A percentile compares a stretch with the other conserved stretches of the same genome.
phyloP scores from a whole-genome alignment of 768 basidiomycete species.

The Russula sp. region DNA sequence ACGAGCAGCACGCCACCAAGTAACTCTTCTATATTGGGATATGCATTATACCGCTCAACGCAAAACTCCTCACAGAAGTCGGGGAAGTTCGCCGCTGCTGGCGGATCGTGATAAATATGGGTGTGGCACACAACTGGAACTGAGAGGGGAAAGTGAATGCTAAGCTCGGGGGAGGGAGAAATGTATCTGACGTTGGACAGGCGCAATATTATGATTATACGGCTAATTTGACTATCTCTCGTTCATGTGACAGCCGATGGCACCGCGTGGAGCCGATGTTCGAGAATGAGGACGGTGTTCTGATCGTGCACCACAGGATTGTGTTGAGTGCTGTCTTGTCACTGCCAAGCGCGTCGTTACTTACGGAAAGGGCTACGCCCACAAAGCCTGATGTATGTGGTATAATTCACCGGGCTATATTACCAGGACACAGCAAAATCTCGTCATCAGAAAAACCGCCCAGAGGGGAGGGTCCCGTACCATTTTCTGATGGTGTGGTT shows the following conservation, averaged over 20 bases:
- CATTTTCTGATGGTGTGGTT: neutral
- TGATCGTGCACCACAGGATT: neutral
- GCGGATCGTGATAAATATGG: neutral
- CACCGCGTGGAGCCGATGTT: neutral
- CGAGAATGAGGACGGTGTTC: neutral
- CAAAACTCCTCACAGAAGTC: neutral
- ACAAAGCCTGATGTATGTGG: neutral
- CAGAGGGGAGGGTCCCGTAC: too few species aligned
- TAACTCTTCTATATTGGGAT: neutral
- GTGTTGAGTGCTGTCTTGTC: neutral
- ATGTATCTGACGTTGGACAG: neutral
- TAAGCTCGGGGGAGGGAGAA: neutral
- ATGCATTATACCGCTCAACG: neutral
- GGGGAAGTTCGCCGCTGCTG: neutral
- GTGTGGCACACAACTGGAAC: neutral
- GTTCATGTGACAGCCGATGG: neutral
- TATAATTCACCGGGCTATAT: neutral
- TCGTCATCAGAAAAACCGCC: too few species aligned
- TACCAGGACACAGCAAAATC: neutral
- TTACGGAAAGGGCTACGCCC: neutral
- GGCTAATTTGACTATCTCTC: neutral
- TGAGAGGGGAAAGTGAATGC: neutral
- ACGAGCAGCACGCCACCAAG: constrained; percentile 8
- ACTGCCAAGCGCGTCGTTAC: neutral
- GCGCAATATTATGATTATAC: neutral